These are phyloP conservation scores for Novymonas esmeraldas DNA, from an alignment of 208 protist genomes.

Conservation along the genomic window DNA sequence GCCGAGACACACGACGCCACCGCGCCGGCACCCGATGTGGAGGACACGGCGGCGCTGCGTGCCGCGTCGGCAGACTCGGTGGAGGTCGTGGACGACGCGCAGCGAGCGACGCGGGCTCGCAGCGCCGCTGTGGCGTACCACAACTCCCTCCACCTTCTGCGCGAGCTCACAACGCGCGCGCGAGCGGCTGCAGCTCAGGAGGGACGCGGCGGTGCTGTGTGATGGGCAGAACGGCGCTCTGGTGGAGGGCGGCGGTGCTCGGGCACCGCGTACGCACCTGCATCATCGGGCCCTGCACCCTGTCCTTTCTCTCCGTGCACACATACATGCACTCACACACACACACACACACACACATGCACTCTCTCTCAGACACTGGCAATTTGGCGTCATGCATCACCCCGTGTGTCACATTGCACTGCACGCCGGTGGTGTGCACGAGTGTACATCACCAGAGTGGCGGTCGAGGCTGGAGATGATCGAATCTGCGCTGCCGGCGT, in stretches of 20 bases:
- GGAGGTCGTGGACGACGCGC: constrained; percentile 4
- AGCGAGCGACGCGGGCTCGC: neutral
- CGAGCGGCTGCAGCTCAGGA: neutral
- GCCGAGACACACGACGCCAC: constrained; percentile 24
- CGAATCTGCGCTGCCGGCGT: too few relatives aligned
- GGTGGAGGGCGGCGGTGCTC: neutral
- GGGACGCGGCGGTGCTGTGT: neutral
- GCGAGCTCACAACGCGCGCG: constrained; percentile 13
- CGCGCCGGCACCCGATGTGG: neutral
- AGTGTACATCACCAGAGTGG: neutral
- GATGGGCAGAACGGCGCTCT: neutral
- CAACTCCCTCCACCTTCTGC: neutral
- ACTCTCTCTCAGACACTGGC: too few relatives aligned
- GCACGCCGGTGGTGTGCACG: neutral
- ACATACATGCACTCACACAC: neutral
- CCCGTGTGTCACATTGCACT: neutral
- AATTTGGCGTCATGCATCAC: too few relatives aligned
- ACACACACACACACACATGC: neutral
- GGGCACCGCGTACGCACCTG: neutral
- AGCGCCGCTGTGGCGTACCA: constrained; percentile 8
- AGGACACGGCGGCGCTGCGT: neutral
- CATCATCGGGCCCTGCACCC: neutral
- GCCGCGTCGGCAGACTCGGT: constrained; percentile 5
- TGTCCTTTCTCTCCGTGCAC: neutral
- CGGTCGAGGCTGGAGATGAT: neutral